phyloP scores from a whole-genome alignment of 352 stramenopile genomes.

The Phytophthora sp. region DNA sequence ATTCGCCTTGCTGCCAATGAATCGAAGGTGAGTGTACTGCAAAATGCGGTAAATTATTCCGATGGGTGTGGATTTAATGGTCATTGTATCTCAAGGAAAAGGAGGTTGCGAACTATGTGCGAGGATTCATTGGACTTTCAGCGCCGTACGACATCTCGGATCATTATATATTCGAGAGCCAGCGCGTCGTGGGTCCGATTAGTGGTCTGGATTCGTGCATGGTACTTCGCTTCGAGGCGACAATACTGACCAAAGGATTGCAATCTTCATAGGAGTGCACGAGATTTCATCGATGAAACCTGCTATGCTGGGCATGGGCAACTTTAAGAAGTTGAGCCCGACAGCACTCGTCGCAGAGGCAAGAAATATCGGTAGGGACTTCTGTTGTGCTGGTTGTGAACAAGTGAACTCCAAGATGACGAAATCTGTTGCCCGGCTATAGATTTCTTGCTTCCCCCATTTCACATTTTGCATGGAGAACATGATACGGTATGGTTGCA shows the following conservation, averaged over 20 bases:
- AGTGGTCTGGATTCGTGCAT: constrained; percentile 32
- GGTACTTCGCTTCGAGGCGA: neutral
- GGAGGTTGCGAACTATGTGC: constrained; percentile 45
- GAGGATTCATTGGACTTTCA: constrained; percentile 68
- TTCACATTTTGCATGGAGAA: constrained; percentile 64
- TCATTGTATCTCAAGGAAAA: no score
- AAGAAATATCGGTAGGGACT: constrained; percentile 22
- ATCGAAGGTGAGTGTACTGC: constrained; percentile 24
- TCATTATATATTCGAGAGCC: constrained; percentile 75
- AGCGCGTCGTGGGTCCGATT: constrained; percentile 56
- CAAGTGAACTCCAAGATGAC: neutral
- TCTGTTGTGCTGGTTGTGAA: neutral
- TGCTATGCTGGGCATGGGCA: constrained; percentile 62
- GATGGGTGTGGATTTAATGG: neutral
- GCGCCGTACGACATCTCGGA: constrained; percentile 78
- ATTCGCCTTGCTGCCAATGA: constrained; percentile 38
- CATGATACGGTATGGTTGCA: constrained; percentile 51
- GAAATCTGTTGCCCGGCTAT: constrained; percentile 5
- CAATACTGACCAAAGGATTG: neutral
- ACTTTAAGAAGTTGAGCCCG: constrained; percentile 64
- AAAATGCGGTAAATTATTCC: neutral
- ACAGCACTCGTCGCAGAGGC: constrained; percentile 44
- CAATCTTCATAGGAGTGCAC: constrained; percentile 50
- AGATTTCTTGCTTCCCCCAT: constrained; percentile 52
- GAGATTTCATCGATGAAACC: constrained; percentile 83